Base-by-base conservation (phyloP, 2,329 filamentous ascomycete species). In the Septoria linicola region DNA sequence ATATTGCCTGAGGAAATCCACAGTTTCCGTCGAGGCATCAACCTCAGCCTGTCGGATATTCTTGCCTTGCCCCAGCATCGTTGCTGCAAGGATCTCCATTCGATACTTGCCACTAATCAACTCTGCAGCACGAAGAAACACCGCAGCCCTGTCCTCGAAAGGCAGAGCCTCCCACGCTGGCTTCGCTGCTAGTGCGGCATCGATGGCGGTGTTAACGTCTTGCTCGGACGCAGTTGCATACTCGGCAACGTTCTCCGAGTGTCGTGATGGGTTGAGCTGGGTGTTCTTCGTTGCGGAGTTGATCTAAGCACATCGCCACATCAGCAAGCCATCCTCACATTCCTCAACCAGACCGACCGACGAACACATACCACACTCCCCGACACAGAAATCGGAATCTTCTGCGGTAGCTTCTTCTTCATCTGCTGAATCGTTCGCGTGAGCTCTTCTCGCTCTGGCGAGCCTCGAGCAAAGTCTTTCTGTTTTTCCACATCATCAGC, bases 31-130 rank as follows among this genome's bases (percentile, higher is more conserved):
- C 16, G 91, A 91, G 37, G 90, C 81, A 72, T 96, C 92, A 58
- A 96, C 96, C 79, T 97, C 92, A 13, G 92, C 92, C 73, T 97
- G 92, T 89, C 90, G 96, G 41, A 88, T 89, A 70, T 96, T 96
- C 81, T 96, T 96, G 64, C 92, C 92, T 74, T 96, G 92, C 55
- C 92, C 92, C 31, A 95, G 78, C 83, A 96, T 96, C 11, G 92
- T 96, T 40, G 89, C 83, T 3, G 92, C 91, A 88, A 96, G 95
- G 62, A 97, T 82, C 49, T 96, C 89, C 73, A 95, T 96, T 66
- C 92, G 83, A 74, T 97, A 96, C 76, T 96, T 96, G 59, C 81
- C 87, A 44, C 87, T 78, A 61, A 96, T 82, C 56, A 97, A 78
- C 68, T 96, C 91, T 19, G 92, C 92, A 3, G 92, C 91, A 79